Evolutionary conservation across 108 stramenopile species (phyloP), one percentile per base, ranked within the genome.

Genomic region (Cyclotella atomus): DNA sequence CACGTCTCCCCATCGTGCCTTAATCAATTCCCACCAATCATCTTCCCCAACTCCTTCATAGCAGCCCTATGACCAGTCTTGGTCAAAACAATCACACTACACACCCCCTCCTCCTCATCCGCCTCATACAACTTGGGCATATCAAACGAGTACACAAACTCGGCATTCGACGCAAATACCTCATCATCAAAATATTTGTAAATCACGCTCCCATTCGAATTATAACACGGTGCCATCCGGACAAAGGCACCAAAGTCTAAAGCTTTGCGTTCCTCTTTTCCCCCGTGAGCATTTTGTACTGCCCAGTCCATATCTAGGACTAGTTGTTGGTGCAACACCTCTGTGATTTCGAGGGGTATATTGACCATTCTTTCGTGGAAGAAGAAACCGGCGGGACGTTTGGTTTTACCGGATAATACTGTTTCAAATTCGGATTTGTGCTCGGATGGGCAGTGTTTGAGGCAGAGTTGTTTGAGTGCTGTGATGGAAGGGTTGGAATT

Each of bases 161-260:
- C 93, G 4, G 93, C 88, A 81, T 88, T 79, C 6, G 70, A 55
- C 7, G 90, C 86, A 70, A 94, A 90, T 20, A 94, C 75, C 63
- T 94, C 93, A 75, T 94, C 93, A 70, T 94, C 93, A 78, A 91
- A 94, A 73, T 85, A 87, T 52, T 89, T 89, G 80, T 88, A 94
- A 28, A 88, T 71, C 28, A 81, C 64, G 23, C 67, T 59, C 15
- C 69, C 68, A 63, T 3, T 34, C 8, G 49, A 43, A 20, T 41
- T 19, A 43, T 53, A 38, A 43, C 85, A 78, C 10, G 93, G 93
- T 45, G 93, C 93, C 27, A 94, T 49, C 36, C 85, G 76, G 9
- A 94, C 83, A 78, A 94, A 91, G 44, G 84, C 92, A 17, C 92
- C 92, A 82, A 88, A 93, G 60, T 93, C 87, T 64, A 93, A 78